phyloP scores from a whole-genome alignment of 2,329 filamentous ascomycete species.

The Trichoderma pleuroti region DNA sequence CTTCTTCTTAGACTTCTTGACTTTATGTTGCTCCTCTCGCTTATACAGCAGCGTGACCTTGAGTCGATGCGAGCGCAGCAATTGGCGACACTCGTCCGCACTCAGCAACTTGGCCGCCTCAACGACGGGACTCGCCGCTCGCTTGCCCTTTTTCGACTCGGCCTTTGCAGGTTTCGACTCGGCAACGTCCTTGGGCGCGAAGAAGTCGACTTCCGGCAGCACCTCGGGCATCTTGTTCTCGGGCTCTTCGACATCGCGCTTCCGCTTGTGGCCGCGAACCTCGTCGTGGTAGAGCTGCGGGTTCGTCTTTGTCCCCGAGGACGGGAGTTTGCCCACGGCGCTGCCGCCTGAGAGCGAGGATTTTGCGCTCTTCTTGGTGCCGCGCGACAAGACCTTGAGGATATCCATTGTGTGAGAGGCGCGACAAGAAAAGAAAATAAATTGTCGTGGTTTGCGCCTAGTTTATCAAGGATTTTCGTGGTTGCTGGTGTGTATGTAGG shows the following conservation, averaged over 20 bases:
- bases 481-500: not conserved
- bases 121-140: slow-evolving; percentile 29
- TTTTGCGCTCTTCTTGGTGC: slow-evolving; percentile 56
- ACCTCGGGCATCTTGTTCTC: slow-evolving; percentile 30
- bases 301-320: slow-evolving; percentile 59
- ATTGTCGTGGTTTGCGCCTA: not conserved
- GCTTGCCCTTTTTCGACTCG: slow-evolving; percentile 25
- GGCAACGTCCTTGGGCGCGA: slow-evolving; percentile 45
- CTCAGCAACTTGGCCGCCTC: slow-evolving; percentile 44
- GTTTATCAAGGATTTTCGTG: not conserved
- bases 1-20: slow-evolving; percentile 57
- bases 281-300: slow-evolving; percentile 68
- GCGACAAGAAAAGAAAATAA: not conserved
- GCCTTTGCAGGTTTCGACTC: slow-evolving; percentile 31
- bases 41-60: slow-evolving; percentile 75
- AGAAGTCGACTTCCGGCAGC: slow-evolving; percentile 55
- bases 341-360: slow-evolving; percentile 29
- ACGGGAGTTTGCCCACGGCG: slow-evolving; percentile 52
- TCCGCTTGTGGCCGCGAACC: slow-evolving; percentile 52
- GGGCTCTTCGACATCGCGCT: slow-evolving; percentile 43
- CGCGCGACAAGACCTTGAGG: slow-evolving; percentile 67
- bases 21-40: slow-evolving; percentile 39
- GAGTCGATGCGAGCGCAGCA: slow-evolving; percentile 76
- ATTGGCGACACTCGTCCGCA: slow-evolving; percentile 67
- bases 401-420: slow-evolving; percentile 57